Evolutionary conservation across 2,329 filamentous ascomycete genomes (phyloP).

Genomic region (Nothophoma quercina): DNA sequence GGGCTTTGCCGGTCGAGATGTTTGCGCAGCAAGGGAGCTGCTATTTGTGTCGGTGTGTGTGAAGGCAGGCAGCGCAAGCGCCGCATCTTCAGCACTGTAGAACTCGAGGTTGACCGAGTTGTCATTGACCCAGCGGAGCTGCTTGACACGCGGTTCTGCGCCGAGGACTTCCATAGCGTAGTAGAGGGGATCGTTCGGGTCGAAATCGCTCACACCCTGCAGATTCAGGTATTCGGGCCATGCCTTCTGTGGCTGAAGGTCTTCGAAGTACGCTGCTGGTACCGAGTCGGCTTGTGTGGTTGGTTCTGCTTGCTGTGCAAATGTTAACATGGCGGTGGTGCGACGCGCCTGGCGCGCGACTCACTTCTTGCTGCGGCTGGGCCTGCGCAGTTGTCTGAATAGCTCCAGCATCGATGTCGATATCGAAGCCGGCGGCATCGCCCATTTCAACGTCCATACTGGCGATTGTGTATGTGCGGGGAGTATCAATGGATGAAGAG

Average conservation of each 20-base stretch:
- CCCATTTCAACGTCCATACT: slow-evolving; percentile 48
- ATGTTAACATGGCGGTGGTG: not conserved
- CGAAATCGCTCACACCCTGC: slow-evolving; percentile 81
- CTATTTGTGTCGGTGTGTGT: slow-evolving; percentile 57
- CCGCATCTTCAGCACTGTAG: slow-evolving; percentile 61
- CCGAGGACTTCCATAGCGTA: slow-evolving; percentile 75
- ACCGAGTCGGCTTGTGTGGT: slow-evolving; percentile 25
- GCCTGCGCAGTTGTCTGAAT: slow-evolving; percentile 27
- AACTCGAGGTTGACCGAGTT: slow-evolving; percentile 88
- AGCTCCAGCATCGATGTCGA: slow-evolving; percentile 45
- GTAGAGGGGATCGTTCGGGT: slow-evolving; percentile 78
- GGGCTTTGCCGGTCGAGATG: slow-evolving; percentile 72
- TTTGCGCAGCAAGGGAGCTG: slow-evolving; percentile 60
- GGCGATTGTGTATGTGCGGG: slow-evolving; percentile 7
- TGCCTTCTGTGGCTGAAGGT: slow-evolving; percentile 37
- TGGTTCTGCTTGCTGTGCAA: slow-evolving; percentile 13
- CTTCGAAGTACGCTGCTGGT: slow-evolving; percentile 46
- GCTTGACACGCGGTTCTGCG: slow-evolving; percentile 60
- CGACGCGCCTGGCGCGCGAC: slow-evolving; percentile 13
- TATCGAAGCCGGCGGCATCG: slow-evolving; percentile 47
- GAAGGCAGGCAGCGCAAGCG: slow-evolving; percentile 62
- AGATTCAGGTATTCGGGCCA: slow-evolving; percentile 78
- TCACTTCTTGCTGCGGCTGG: slow-evolving; percentile 34
- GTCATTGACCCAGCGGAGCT: slow-evolving; percentile 94
- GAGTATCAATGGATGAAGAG: slow-evolving; percentile 7